phyloP scores from a whole-genome alignment of 768 basidiomycete species.

The Scleroderma bovista region DNA sequence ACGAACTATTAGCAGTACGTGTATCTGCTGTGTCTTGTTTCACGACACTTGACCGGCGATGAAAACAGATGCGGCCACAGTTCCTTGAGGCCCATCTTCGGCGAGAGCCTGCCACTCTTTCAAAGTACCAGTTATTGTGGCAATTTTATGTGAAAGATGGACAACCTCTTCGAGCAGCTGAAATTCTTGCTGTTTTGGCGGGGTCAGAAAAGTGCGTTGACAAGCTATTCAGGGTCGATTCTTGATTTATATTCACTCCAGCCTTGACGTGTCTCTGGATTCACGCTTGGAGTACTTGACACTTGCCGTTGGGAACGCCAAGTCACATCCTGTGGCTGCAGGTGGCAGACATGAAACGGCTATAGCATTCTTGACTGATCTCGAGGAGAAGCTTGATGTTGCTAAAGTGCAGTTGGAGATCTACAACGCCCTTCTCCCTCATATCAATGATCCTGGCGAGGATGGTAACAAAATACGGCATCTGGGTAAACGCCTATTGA shows the following conservation, averaged over 20 bases:
- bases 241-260: slow-evolving; percentile 21
- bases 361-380: slow-evolving; percentile 90
- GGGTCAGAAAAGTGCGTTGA: slow-evolving; percentile 71
- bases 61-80: slow-evolving; percentile 67
- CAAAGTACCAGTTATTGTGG: slow-evolving; percentile 90
- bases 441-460: slow-evolving; percentile 54
- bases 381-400: slow-evolving; percentile 96
- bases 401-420: slow-evolving; percentile 96
- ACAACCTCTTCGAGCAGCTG: slow-evolving; percentile 82
- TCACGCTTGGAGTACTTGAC: slow-evolving; percentile 87
- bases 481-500: slow-evolving; percentile 60
- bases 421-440: slow-evolving; percentile 59
- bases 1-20: slow-evolving; percentile 84
- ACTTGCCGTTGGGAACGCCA: slow-evolving; percentile 91
- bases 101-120: slow-evolving; percentile 71
- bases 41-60: slow-evolving; percentile 7
- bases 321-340: slow-evolving; percentile 82
- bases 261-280: slow-evolving; percentile 64
- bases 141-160: slow-evolving; percentile 94
- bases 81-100: slow-evolving; percentile 87
- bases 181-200: slow-evolving; percentile 76
- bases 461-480: slow-evolving; percentile 57
- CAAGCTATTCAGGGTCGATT: background rate
- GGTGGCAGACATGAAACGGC: slow-evolving; percentile 79
- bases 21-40: background rate